phyloP scores from a whole-genome alignment of 257 asterid species.

The Solanum pinnatisectum region DNA sequence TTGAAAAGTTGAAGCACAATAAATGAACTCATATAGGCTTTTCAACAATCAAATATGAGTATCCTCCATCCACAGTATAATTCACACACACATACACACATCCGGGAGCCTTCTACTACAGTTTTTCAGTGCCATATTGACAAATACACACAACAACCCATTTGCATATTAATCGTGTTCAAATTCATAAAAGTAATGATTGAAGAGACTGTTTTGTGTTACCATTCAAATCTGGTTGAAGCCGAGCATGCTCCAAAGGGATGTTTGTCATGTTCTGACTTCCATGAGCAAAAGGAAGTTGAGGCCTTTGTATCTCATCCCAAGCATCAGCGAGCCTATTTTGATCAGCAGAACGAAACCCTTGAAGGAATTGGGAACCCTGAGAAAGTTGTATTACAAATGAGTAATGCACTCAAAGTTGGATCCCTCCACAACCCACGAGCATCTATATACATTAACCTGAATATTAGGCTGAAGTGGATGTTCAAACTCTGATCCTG shows the following conservation, averaged over 20 bases:
- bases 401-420: background rate
- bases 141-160: background rate
- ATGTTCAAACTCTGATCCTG: constrained; percentile 78
- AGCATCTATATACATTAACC: constrained; percentile 29
- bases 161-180: background rate
- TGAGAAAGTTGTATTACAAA: constrained; percentile 13
- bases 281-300: constrained; percentile 36
- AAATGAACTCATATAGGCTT: background rate
- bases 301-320: constrained; percentile 88
- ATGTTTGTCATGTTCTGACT: constrained; percentile 40
- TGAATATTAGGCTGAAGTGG: constrained; percentile 54
- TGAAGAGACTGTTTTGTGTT: constrained; percentile 9
- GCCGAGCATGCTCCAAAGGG: constrained; percentile 43
- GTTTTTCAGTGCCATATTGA: background rate
- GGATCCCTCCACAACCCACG: background rate
- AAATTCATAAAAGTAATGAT: background rate
- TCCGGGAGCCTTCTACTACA: background rate
- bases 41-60: background rate
- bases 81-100: background rate
- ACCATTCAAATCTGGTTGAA: constrained; percentile 70
- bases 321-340: constrained; percentile 75
- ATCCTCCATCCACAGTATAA: background rate
- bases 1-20: background rate
- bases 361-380: constrained; percentile 85
- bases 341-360: constrained; percentile 70